Percentiles rank a stretch among this genome's conserved stretches.
Conservation (phyloP, 176 grass and related monocot genomes). For the Oryza longistaminata region DNA sequence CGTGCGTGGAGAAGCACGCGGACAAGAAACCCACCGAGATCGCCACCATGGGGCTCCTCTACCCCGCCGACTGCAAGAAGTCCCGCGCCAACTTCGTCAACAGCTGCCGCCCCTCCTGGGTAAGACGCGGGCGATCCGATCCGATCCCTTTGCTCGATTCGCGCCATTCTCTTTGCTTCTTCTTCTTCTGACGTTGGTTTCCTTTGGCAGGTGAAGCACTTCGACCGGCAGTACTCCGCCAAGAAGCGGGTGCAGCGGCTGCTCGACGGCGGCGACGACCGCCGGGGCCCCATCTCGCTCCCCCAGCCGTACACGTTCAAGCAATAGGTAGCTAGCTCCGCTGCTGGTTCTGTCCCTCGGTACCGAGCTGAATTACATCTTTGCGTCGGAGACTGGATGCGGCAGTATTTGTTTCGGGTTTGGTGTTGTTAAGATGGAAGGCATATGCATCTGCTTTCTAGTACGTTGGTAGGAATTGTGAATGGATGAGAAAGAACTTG, state of each 20-base stretch:
- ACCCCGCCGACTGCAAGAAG: slow-evolving; percentile 71
- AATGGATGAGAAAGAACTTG: slow-evolving; percentile 16
- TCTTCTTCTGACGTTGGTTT: background rate
- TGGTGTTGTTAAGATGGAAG: background rate
- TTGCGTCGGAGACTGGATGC: background rate
- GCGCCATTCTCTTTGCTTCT: background rate
- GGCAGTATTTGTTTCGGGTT: slow-evolving; percentile 14
- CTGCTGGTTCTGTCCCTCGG: slow-evolving; percentile 16
- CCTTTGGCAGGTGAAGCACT: slow-evolving; percentile 78
- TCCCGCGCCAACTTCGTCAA: slow-evolving; percentile 64
- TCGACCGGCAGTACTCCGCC: slow-evolving; percentile 81
- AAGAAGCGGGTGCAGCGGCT: slow-evolving; percentile 82
- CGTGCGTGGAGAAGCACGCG: slow-evolving; percentile 76
- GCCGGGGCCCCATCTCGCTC: slow-evolving; percentile 67
- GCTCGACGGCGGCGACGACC: slow-evolving; percentile 64
- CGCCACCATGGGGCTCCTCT: slow-evolving; percentile 83
- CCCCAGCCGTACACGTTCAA: slow-evolving; percentile 94
- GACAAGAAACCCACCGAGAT: slow-evolving; percentile 90
- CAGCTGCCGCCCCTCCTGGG: slow-evolving; percentile 82
- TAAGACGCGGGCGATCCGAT: slow-evolving; percentile 3
- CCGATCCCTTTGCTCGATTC: background rate
- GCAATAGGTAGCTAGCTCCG: slow-evolving; percentile 43
- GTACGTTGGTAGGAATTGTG: slow-evolving; percentile 15
- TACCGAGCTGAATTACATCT: slow-evolving; percentile 13
- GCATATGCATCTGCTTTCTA: slow-evolving; percentile 22